Evolutionary conservation across 352 stramenopile genomes (phyloP), one percentile per base, ranked within the genome.

Genomic region (Phytopythium vexans): DNA sequence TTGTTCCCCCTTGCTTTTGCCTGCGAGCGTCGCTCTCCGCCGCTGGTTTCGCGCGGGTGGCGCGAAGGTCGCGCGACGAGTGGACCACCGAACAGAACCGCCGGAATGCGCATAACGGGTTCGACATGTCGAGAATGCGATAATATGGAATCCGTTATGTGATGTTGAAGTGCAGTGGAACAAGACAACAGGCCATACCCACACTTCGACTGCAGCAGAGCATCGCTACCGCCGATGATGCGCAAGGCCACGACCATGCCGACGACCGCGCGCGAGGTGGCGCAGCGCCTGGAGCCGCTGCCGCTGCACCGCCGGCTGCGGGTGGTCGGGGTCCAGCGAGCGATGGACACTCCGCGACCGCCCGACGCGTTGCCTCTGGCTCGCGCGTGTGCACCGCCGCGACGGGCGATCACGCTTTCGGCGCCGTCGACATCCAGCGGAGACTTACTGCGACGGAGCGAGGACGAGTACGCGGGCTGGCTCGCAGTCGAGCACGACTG

Each of bases 391-490:
- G n/a, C 8, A 43, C 1, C 38, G 21, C 15, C 3, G 10, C 41
- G 36, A 15, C 49, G 56, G 31, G 32, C 31, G 3, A 8, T 21
- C 10, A 32, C 47, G 27, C 21, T 27, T 27, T 27, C 21, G 21
- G n/a, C 56, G 1, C 21, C 21, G 7, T 49, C 43, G 33, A n/a
- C 45, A 4, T 45, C 61, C 2, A 34, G 54, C 8, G 52, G 58
- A n/a, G 43, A 57, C 21, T 36, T 52, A 31, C 14, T 56, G 27
- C 27, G 32, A 35, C 33, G 27, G 8, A 11, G 21, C 3, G 48
- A 62, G 36, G 15, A 38, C 32, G 46, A 76, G 31, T 67, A 62
- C 47, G 56, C 60, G 31, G 70, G 73, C 9, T 81, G 70, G 70
- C 60, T 78, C 21, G 65, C 53, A 42, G 54, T 81, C 40, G 52